A percentile compares a stretch with the other conserved stretches of the same genome.
Evolutionary conservation across 2,329 filamentous ascomycete genomes (phyloP).

Genomic region (Colletotrichum sidae): DNA sequence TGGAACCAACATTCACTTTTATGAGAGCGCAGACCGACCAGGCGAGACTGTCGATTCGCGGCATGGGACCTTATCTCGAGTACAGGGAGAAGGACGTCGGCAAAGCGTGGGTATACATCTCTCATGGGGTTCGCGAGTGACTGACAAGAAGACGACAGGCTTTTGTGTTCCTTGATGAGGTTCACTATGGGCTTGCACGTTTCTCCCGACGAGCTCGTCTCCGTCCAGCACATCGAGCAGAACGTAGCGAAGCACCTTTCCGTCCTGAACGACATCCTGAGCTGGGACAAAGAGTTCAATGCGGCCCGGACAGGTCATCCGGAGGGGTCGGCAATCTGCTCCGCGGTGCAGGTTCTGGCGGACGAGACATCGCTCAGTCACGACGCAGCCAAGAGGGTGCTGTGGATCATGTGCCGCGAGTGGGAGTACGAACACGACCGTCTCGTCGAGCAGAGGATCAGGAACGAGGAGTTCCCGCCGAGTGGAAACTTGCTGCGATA

Average conservation of each 20-base stretch:
- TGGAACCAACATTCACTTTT: slow-evolving; percentile 14
- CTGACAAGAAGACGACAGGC: slow-evolving; percentile 34
- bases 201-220: slow-evolving; percentile 41
- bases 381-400: neutral
- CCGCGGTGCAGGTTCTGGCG: slow-evolving; percentile 5
- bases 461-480: neutral
- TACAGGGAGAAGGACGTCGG: slow-evolving; percentile 20
- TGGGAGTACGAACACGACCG: slow-evolving; percentile 17
- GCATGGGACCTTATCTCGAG: slow-evolving; percentile 12
- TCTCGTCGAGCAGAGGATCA: neutral
- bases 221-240: slow-evolving; percentile 43
- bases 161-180: slow-evolving; percentile 50
- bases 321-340: slow-evolving; percentile 14
- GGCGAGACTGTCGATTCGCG: slow-evolving; percentile 1
- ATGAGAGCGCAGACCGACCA: slow-evolving; percentile 21
- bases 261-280: slow-evolving; percentile 55
- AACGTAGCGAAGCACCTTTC: slow-evolving; percentile 53
- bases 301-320: neutral
- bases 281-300: slow-evolving; percentile 52
- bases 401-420: slow-evolving; percentile 18
- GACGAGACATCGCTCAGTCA: neutral
- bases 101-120: neutral
- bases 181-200: slow-evolving; percentile 50
- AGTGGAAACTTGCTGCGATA: slow-evolving; percentile 3
- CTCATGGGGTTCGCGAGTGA: neutral